Evolutionary conservation across 108 stramenopile genomes (phyloP).

Genomic region (Skeletonema potamos): DNA sequence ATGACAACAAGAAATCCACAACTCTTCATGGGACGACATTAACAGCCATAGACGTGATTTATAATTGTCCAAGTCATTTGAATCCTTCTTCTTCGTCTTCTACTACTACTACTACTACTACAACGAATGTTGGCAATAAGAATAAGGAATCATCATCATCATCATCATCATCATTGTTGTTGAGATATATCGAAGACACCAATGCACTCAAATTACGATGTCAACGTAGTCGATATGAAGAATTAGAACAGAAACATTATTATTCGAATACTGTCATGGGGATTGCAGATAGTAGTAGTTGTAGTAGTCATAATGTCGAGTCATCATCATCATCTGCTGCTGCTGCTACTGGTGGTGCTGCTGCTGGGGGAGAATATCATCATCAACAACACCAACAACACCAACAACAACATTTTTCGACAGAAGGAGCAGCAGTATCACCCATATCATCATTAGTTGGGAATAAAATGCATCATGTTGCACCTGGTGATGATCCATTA

Average conservation of each 20-base stretch:
- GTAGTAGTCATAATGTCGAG: too few relatives aligned
- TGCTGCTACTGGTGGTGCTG: neutral
- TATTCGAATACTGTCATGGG: conserved; percentile 29
- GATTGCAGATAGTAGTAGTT: conserved; percentile 9
- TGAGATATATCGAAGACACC: conserved; percentile 19
- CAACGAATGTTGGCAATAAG: neutral
- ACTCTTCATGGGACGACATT: neutral
- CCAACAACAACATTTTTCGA: neutral
- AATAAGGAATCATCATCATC: neutral
- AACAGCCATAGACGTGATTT: neutral
- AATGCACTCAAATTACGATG: conserved; percentile 29
- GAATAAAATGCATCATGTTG: conserved; percentile 25
- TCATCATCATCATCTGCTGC: neutral
- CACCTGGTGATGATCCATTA: conserved; percentile 41
- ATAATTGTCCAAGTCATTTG: neutral
- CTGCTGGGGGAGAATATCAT: neutral
- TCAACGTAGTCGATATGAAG: conserved; percentile 39
- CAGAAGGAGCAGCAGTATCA: neutral
- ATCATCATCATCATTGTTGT: neutral
- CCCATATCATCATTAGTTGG: neutral
- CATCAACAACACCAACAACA: neutral
- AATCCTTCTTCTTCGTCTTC: neutral
- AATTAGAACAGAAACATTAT: conserved; percentile 35
- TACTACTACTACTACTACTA: neutral
- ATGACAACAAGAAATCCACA: neutral